Evolutionary conservation across 352 stramenopile genomes (phyloP).

Genomic region (Phytophthora europaea): DNA sequence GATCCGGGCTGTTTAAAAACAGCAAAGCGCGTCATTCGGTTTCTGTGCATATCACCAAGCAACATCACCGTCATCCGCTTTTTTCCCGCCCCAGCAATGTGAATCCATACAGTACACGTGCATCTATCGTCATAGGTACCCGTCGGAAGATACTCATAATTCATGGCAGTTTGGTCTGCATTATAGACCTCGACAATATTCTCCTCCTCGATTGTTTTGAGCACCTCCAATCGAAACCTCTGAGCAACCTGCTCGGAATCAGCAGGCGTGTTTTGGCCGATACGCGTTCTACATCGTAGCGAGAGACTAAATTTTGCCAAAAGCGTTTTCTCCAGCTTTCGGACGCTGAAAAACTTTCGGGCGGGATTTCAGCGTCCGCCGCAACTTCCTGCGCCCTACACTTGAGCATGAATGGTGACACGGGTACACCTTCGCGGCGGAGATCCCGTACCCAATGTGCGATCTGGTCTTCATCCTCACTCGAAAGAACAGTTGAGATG

Average conservation of each 20-base stretch:
- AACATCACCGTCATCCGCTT: conserved; percentile 30
- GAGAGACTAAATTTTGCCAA: conserved; percentile 4
- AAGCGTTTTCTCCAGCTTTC: conserved; percentile 13
- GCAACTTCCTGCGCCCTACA: not conserved
- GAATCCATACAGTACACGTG: conserved; percentile 22
- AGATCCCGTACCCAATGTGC: not conserved
- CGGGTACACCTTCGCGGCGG: not conserved
- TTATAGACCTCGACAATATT: conserved; percentile 26
- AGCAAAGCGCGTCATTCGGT: conserved; percentile 15
- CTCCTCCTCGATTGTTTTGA: not conserved
- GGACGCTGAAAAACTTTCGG: conserved; percentile 6
- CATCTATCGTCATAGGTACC: conserved; percentile 19
- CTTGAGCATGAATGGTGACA: not conserved
- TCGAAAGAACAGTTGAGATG: not conserved
- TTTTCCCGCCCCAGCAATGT: conserved; percentile 27
- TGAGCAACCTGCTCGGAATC: conserved; percentile 1
- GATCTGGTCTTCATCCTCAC: not conserved
- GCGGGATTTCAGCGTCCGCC: not conserved
- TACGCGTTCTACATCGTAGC: conserved; percentile 5
- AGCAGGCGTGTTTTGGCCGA: conserved; percentile 8
- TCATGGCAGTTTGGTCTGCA: conserved; percentile 37
- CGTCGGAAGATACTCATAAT: conserved; percentile 31
- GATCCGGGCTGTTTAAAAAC: conserved; percentile 24
- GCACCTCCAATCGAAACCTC: not conserved
- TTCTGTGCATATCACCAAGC: conserved; percentile 12